These are phyloP conservation scores for Astraeus odoratus DNA, from an alignment of 768 basidiomycete species.

Conservation along the genomic window DNA sequence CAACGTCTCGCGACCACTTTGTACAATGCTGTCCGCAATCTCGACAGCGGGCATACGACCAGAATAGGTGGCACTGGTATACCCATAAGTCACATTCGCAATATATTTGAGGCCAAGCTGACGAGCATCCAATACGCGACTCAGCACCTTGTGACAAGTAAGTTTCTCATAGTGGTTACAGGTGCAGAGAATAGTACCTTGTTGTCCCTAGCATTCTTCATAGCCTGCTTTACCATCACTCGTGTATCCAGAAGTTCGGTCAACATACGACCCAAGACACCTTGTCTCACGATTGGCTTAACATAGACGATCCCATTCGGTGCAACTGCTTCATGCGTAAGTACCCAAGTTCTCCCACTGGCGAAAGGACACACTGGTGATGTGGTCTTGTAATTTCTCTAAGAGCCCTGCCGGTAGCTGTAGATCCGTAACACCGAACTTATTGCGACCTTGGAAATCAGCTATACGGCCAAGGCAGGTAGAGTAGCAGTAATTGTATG, in stretches of 20 bases:
- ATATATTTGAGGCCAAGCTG: constrained; percentile 94
- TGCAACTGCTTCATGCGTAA: constrained; percentile 50
- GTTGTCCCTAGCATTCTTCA: constrained; percentile 74
- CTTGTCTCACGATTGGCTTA: constrained; percentile 76
- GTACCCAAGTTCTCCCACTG: neutral
- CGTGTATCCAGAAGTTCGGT: constrained; percentile 88
- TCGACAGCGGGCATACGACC: constrained; percentile 98
- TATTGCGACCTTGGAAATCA: constrained; percentile 83
- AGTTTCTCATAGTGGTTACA: constrained; percentile 3
- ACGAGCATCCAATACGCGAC: constrained; percentile 76
- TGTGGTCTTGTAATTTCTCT: constrained; percentile 63
- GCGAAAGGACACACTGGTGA: constrained; percentile 50
- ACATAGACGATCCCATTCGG: constrained; percentile 96
- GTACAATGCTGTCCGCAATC: constrained; percentile 96
- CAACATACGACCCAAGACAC: constrained; percentile 86
- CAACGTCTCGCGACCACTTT: constrained; percentile 90
- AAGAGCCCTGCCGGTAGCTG: constrained; percentile 62
- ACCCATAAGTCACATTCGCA: constrained; percentile 92
- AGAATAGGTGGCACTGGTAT: constrained; percentile 90
- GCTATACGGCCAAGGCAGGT: constrained; percentile 87
- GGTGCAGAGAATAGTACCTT: constrained; percentile 44
- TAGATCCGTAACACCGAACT: constrained; percentile 79
- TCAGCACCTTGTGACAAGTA: constrained; percentile 48
- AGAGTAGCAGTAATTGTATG: constrained; percentile 96
- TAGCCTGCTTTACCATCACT: constrained; percentile 96